Percentiles rank a stretch among this genome's conserved stretches.
These are phyloP conservation scores for Penicillium nordicum DNA, from an alignment of 2,329 filamentous ascomycete species.

Conservation along the genomic window DNA sequence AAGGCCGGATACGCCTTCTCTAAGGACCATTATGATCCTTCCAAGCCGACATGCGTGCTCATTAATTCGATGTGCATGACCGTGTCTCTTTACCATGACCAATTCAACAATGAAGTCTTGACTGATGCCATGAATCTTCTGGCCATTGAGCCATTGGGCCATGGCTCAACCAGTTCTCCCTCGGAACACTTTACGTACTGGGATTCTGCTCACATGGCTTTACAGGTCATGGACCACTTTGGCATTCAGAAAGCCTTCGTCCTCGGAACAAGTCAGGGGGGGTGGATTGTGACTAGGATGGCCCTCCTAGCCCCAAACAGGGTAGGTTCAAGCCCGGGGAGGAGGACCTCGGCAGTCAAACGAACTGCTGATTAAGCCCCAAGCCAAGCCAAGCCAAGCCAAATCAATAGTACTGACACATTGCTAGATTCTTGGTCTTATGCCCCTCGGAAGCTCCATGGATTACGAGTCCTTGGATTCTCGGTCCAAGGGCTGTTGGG, in stretches of 20 bases:
- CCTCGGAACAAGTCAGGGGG: slow-evolving; percentile 26
- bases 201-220: slow-evolving; percentile 52
- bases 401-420: not conserved
- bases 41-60: slow-evolving; percentile 51
- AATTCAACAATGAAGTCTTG: slow-evolving; percentile 37
- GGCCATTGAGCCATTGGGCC: slow-evolving; percentile 52
- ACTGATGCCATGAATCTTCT: slow-evolving; percentile 47
- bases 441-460: slow-evolving; percentile 52
- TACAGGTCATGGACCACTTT: slow-evolving; percentile 53
- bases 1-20: slow-evolving; percentile 48
- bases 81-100: slow-evolving; percentile 42
- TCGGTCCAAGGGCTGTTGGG: slow-evolving; percentile 49
- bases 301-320: not conserved
- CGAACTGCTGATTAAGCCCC: not conserved
- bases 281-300: not conserved
- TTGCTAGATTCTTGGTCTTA: slow-evolving; percentile 47
- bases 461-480: slow-evolving; percentile 48
- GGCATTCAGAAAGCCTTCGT: slow-evolving; percentile 46
- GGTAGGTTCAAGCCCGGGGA: not conserved
- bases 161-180: slow-evolving; percentile 47
- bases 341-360: not conserved
- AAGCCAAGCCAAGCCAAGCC: not conserved
- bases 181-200: slow-evolving; percentile 52
- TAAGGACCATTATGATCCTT: slow-evolving; percentile 44
- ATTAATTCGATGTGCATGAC: slow-evolving; percentile 52